Evolutionary conservation across 805 yeast genomes (phyloP).

Genomic region (Alloascoidea hylecoeti): DNA sequence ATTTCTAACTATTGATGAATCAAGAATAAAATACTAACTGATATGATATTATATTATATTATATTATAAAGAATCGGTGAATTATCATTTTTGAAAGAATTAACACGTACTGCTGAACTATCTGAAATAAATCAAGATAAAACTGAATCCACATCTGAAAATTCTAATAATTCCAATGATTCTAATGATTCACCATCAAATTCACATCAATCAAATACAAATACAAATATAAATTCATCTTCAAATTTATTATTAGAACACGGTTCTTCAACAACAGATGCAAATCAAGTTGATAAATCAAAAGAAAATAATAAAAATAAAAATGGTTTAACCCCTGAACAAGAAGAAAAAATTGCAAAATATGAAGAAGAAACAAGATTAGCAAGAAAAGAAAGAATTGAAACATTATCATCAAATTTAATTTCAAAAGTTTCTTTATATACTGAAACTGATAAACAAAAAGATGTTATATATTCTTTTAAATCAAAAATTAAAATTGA

Average conservation of each 20-base stretch:
- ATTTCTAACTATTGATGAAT: neutral
- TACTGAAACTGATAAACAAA: slow-evolving; percentile 49
- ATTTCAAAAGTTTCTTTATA: slow-evolving; percentile 35
- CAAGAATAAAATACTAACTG: neutral
- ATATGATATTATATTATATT: no score
- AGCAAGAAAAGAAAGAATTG: slow-evolving; percentile 53
- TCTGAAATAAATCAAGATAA: slow-evolving; percentile 3
- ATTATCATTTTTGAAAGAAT: slow-evolving; percentile 59
- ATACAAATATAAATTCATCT: neutral
- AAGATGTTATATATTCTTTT: slow-evolving; percentile 50
- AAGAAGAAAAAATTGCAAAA: slow-evolving; percentile 39
- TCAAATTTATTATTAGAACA: neutral
- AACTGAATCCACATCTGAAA: slow-evolving; percentile 9
- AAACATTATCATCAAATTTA: slow-evolving; percentile 45
- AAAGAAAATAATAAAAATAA: slow-evolving; percentile 16
- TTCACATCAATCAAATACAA: neutral
- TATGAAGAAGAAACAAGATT: slow-evolving; percentile 65
- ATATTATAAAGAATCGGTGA: slow-evolving; percentile 89
- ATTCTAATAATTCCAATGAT: no score
- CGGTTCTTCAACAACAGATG: neutral
- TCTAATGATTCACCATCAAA: no score
- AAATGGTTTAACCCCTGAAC: slow-evolving; percentile 21
- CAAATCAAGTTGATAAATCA: slow-evolving; percentile 10
- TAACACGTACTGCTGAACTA: slow-evolving; percentile 46
- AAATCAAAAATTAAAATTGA: slow-evolving; percentile 56